Evolutionary conservation across 306 rosid species (phyloP).

Genomic region (Mimosa pudica): DNA sequence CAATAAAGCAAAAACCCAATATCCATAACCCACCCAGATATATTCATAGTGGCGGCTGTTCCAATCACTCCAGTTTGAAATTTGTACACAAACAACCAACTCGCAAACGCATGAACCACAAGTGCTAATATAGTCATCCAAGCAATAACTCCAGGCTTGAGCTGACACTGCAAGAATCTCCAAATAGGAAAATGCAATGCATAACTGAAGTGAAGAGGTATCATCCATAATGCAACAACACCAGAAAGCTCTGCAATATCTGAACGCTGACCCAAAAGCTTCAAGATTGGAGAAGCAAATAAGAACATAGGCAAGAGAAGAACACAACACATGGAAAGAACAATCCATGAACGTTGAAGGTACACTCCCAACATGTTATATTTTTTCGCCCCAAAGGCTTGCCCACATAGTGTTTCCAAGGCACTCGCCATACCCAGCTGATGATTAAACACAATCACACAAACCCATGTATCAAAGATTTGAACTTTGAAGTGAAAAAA

Average conservation of each 20-base stretch:
- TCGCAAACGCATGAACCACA: slow-evolving; percentile 40
- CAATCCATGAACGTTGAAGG: slow-evolving; percentile 90
- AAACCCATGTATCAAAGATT: not conserved
- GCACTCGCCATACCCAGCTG: slow-evolving; percentile 94
- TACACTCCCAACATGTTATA: slow-evolving; percentile 78
- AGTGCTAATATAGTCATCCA: slow-evolving; percentile 54
- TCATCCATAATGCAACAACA: not conserved
- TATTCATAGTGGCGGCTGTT: slow-evolving; percentile 51
- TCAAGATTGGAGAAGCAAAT: slow-evolving; percentile 57
- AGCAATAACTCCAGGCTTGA: slow-evolving; percentile 41
- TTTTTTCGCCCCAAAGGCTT: slow-evolving; percentile 83
- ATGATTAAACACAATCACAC: not conserved
- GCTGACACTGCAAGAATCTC: slow-evolving; percentile 2
- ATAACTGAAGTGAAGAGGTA: not conserved
- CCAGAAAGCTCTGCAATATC: slow-evolving; percentile 39
- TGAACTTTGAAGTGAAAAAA: not conserved
- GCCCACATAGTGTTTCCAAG: slow-evolving; percentile 80
- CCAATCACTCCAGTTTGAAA: slow-evolving; percentile 58
- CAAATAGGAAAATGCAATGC: not conserved
- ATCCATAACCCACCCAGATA: slow-evolving; percentile 66
- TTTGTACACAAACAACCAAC: slow-evolving; percentile 55
- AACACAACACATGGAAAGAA: slow-evolving; percentile 56
- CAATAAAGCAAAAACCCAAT: slow-evolving; percentile 55
- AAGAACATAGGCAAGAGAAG: slow-evolving; percentile 59
- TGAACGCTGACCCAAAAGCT: slow-evolving; percentile 60